A percentile compares a stretch with the other conserved stretches of the same genome.
phyloP scores from a whole-genome alignment of 1,284 basidiomycete genomes.

The Coriolopsis trogii region DNA sequence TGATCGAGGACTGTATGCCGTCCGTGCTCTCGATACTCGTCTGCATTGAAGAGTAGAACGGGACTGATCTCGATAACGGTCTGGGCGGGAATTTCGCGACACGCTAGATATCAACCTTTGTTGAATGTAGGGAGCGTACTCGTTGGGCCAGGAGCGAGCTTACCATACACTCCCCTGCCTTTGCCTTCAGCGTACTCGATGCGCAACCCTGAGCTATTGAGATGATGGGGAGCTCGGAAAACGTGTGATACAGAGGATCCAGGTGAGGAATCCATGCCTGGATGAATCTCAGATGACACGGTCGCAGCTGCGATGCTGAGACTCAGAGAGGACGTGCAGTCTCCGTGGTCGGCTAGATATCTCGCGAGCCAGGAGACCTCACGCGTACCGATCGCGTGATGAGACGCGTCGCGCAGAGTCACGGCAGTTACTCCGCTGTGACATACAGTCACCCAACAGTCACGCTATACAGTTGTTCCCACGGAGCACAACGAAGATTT shows the following conservation, averaged over 20 bases:
- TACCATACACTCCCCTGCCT: constrained; percentile 70
- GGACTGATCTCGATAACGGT: constrained; percentile 85
- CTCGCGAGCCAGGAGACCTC: not conserved
- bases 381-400: not conserved
- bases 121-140: constrained; percentile 3
- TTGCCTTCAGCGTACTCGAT: constrained; percentile 46
- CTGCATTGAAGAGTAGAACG: constrained; percentile 75
- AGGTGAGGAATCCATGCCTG: too few species aligned
- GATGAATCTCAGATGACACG: too few species aligned
- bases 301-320: not conserved
- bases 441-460: too few species aligned
- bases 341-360: too few species aligned
- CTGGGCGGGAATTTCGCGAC: constrained; percentile 57
- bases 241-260: too few species aligned
- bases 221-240: constrained; percentile 32
- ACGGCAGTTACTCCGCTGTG: too few species aligned
- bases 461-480: constrained; percentile 25
- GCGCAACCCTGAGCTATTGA: constrained; percentile 40
- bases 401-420: too few species aligned
- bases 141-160: constrained; percentile 6
- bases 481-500: constrained; percentile 13
- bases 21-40: constrained; percentile 75
- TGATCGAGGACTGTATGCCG: constrained; percentile 77
- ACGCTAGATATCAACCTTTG: constrained; percentile 45
- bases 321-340: too few species aligned